Evolutionary conservation across 1,284 basidiomycete species (phyloP), one percentile per base, ranked within the genome.

Genomic region (Golubevia pallescens): DNA sequence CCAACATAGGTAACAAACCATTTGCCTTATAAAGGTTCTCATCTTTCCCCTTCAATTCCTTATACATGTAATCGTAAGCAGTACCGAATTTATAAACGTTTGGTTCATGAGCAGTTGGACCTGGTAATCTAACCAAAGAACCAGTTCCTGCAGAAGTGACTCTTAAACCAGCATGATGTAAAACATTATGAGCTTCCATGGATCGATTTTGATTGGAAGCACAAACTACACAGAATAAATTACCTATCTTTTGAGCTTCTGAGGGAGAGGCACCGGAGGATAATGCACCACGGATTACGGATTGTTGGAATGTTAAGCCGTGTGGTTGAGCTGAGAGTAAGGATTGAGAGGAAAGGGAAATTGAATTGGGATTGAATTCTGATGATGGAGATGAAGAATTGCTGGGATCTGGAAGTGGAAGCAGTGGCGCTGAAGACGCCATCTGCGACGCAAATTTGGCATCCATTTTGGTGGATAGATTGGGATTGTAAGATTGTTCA

Each of bases 151-250:
- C 74, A 0, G 81, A 84, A n/a, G 71, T 69, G 32, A 85, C 82
- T 53, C 74, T 72, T 64, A 81, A 73, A 4, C 81, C 81, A 2
- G 76, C 77, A 24, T 79, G 60, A 51, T 75, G 62, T 10, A 85
- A 72, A 4, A 80, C 71, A 13, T 77, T 78, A 63, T 85, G 82
- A 5, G 78, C 82, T 13, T 80, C 80, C 82, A 85, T 90, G 24
- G 95, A 80, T 2, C 82, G 80, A 57, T 85, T 85, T 87, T 97
- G 93, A 81, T 99, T 99, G 83, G 94, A 97, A 8, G 96, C 96
- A 84, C 96, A 99, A 28, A 99, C 96, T 8, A 99, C 94, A 84
- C 96, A 98, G 87, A 99, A 99, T 59, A 96, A 82, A 1, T 93
- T 93, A 28, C 92, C 88, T 23, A 78, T 77, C 64, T 68, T 61